phyloP scores from a whole-genome alignment of 202 grass and related monocot species.

The Panicum virgatum region DNA sequence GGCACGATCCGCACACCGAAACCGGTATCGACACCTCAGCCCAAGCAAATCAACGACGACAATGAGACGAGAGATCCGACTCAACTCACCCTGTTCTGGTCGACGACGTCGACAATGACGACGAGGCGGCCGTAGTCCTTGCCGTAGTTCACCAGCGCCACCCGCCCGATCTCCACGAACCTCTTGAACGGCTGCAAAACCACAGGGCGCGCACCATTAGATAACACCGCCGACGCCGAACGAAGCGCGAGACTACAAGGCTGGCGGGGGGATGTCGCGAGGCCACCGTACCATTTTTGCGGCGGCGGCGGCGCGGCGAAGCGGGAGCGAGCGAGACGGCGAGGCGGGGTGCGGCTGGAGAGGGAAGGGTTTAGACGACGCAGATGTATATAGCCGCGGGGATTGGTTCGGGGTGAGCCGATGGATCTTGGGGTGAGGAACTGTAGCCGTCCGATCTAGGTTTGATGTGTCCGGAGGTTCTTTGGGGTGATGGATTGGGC shows the following conservation, averaged over 20 bases:
- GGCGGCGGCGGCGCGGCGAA: conserved; percentile 2
- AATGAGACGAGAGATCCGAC: background rate
- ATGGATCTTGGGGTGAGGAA: background rate
- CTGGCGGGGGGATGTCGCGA: no score
- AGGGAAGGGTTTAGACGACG: background rate
- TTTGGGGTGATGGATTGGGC: background rate
- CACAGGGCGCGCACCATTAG: background rate
- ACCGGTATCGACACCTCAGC: background rate
- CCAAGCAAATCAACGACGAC: background rate
- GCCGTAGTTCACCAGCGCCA: conserved; percentile 81
- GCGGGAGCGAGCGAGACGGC: background rate
- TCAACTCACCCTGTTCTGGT: conserved; percentile 71
- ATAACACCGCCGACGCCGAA: background rate
- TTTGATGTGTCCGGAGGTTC: background rate
- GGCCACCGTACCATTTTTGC: conserved; percentile 41
- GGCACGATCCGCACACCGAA: background rate
- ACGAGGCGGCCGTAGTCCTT: conserved; percentile 85
- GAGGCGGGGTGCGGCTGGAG: background rate
- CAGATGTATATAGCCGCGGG: background rate
- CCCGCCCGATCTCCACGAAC: conserved; percentile 89
- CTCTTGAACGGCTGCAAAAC: conserved; percentile 79
- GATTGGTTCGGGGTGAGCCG: background rate
- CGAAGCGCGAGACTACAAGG: background rate
- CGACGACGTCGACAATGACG: conserved; percentile 82
- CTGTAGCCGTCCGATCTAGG: conserved; percentile 37